Conservation (phyloP, 1,284 basidiomycete genomes). For the Malassezia globosa region DNA sequence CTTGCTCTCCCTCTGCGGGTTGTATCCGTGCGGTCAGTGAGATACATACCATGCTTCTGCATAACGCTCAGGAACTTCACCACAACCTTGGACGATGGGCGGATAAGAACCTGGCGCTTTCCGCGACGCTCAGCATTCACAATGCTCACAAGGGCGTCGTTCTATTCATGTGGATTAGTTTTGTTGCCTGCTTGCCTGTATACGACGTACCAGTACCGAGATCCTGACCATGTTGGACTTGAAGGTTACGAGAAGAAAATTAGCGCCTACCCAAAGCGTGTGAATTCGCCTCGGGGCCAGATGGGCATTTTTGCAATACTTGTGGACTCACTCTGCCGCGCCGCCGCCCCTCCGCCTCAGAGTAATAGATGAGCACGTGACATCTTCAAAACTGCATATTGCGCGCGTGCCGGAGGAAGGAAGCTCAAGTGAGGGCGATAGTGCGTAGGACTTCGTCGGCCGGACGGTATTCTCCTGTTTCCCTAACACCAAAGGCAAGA, state of each 20-base stretch:
- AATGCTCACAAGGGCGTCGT: slow-evolving; percentile 47
- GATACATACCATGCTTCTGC: slow-evolving; percentile 47
- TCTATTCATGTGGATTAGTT: slow-evolving; percentile 19
- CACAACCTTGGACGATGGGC: slow-evolving; percentile 47
- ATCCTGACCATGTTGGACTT: slow-evolving; percentile 44
- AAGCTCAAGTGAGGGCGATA: no score
- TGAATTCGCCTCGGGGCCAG: slow-evolving; percentile 6
- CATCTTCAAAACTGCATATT: slow-evolving; percentile 15
- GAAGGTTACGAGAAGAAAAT: slow-evolving; percentile 21
- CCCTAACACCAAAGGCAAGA: slow-evolving; percentile 7
- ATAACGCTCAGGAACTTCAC: slow-evolving; percentile 47
- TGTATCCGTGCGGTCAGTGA: neutral
- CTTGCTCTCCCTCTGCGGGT: neutral
- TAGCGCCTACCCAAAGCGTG: slow-evolving; percentile 1
- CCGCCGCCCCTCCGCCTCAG: neutral
- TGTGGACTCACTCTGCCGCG: neutral
- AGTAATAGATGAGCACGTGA: slow-evolving; percentile 14
- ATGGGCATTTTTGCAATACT: slow-evolving; percentile 12
- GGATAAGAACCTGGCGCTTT: slow-evolving; percentile 46
- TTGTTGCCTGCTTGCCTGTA: neutral
- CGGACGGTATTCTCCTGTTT: neutral
- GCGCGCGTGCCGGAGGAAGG: slow-evolving; percentile 7
- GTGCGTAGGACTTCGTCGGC: neutral
- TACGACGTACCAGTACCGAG: slow-evolving; percentile 42
- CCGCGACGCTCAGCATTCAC: slow-evolving; percentile 48